Percentiles rank a stretch among this genome's conserved stretches.
phyloP scores from a whole-genome alignment of 257 asterid genomes.

The Ocimum tenuiflorum region DNA sequence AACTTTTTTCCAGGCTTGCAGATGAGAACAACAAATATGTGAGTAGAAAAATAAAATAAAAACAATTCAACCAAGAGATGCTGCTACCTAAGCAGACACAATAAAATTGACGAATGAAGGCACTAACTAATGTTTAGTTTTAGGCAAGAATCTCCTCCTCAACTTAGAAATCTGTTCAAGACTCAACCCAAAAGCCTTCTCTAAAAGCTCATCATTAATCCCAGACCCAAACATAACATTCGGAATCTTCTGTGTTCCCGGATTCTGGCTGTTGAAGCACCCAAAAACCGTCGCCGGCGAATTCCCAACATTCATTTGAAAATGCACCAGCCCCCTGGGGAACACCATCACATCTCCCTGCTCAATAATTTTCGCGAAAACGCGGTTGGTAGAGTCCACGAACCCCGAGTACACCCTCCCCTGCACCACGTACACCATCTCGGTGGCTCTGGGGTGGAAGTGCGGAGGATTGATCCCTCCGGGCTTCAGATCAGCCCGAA shows the following conservation, averaged over 20 bases:
- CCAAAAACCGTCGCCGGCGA: slow-evolving; percentile 38
- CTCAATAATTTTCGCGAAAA: slow-evolving; percentile 41
- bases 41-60: too few species aligned
- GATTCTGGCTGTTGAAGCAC: slow-evolving; percentile 49
- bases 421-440: slow-evolving; percentile 33
- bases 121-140: neutral
- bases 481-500: slow-evolving; percentile 40
- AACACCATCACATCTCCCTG: slow-evolving; percentile 56
- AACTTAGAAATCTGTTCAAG: slow-evolving; percentile 30
- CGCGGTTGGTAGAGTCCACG: slow-evolving; percentile 42
- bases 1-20: neutral
- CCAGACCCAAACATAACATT: slow-evolving; percentile 48
- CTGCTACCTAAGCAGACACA: too few species aligned
- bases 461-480: slow-evolving; percentile 61
- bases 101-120: neutral
- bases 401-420: slow-evolving; percentile 54
- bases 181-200: slow-evolving; percentile 53
- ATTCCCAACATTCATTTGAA: slow-evolving; percentile 55
- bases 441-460: slow-evolving; percentile 52
- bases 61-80: too few species aligned
- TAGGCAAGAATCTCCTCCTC: slow-evolving; percentile 38
- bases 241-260: slow-evolving; percentile 46
- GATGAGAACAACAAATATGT: neutral
- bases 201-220: slow-evolving; percentile 49
- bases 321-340: slow-evolving; percentile 56